A percentile compares a stretch with the other conserved stretches of the same genome.
phyloP scores from a whole-genome alignment of 2,329 filamentous ascomycete genomes.

The Tolypocladium capitatum region DNA sequence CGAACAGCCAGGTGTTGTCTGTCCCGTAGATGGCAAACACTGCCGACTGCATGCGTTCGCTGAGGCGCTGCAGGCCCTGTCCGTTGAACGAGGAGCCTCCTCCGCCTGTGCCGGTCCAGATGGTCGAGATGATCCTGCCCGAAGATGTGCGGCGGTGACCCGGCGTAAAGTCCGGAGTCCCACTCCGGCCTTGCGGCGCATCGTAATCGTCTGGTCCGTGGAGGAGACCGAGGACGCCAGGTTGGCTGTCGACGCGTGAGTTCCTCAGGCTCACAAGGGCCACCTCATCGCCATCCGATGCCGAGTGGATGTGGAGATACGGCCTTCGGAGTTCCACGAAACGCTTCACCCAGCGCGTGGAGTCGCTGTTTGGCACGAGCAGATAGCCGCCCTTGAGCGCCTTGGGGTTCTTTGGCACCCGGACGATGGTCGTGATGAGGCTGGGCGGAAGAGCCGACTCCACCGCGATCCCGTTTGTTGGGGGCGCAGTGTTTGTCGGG shows the following conservation, averaged over 20 bases:
- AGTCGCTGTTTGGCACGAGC: slow-evolving; percentile 69
- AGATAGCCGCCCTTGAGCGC: slow-evolving; percentile 81
- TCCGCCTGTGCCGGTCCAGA: slow-evolving; percentile 37
- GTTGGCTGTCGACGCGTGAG: slow-evolving; percentile 81
- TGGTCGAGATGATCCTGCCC: slow-evolving; percentile 39
- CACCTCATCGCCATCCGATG: slow-evolving; percentile 78
- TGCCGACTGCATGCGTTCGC: slow-evolving; percentile 48
- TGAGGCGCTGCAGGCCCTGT: slow-evolving; percentile 37
- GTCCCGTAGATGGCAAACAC: slow-evolving; percentile 93
- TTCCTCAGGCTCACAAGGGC: slow-evolving; percentile 81
- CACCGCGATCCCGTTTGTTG: slow-evolving; percentile 43
- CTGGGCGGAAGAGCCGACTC: slow-evolving; percentile 41
- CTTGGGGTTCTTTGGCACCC: slow-evolving; percentile 66
- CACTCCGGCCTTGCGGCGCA: slow-evolving; percentile 19
- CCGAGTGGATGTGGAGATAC: slow-evolving; percentile 81
- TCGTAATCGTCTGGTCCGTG: slow-evolving; percentile 32
- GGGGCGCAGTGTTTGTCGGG: slow-evolving; percentile 53
- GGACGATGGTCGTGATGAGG: slow-evolving; percentile 63
- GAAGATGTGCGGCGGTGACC: slow-evolving; percentile 36
- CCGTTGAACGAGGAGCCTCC: slow-evolving; percentile 8
- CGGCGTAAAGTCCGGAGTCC: slow-evolving; percentile 24
- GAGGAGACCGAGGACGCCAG: slow-evolving; percentile 70
- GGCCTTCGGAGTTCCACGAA: slow-evolving; percentile 87
- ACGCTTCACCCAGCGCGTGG: slow-evolving; percentile 75
- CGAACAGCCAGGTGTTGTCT: slow-evolving; percentile 92